These are phyloP conservation scores for Aureobasidium pullulans DNA, from an alignment of 2,329 filamentous ascomycete genomes.

Conservation along the genomic window DNA sequence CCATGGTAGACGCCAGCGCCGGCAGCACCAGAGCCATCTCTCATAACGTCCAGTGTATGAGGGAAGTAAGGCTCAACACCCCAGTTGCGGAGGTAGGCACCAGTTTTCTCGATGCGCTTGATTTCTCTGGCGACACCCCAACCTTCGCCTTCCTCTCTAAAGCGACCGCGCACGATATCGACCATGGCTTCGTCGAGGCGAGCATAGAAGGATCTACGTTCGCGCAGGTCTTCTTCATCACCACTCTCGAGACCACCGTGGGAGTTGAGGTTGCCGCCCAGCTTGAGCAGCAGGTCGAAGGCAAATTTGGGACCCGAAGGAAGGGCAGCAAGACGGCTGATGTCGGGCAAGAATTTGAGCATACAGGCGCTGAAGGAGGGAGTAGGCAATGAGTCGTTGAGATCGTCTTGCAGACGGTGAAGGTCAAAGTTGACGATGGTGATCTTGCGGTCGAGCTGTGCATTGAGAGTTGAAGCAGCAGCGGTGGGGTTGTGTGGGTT, in stretches of 20 bases:
- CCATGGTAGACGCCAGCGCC: conserved; percentile 9
- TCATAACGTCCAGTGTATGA: conserved; percentile 44
- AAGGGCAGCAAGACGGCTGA: conserved; percentile 42
- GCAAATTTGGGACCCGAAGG: conserved; percentile 42
- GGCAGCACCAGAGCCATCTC: conserved; percentile 22
- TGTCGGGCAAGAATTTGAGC: conserved; percentile 49
- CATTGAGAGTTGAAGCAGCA: conserved; percentile 45
- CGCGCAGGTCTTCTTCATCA: conserved; percentile 40
- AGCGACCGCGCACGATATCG: conserved; percentile 44
- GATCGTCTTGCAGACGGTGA: conserved; percentile 48
- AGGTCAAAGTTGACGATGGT: conserved; percentile 52
- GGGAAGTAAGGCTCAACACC: conserved; percentile 49
- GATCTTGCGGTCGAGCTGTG: conserved; percentile 52
- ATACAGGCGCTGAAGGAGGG: conserved; percentile 47
- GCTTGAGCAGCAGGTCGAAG: conserved; percentile 48
- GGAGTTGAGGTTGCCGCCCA: conserved; percentile 49
- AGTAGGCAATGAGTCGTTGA: conserved; percentile 47
- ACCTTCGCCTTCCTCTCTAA: conserved; percentile 42
- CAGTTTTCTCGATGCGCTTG: conserved; percentile 50
- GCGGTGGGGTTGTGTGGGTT: conserved; percentile 34
- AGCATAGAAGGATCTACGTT: conserved; percentile 44
- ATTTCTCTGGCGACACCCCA: conserved; percentile 47
- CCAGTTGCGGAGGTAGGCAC: conserved; percentile 43
- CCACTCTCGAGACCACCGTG: conserved; percentile 46
- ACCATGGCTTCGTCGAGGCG: conserved; percentile 45